Percentiles rank a stretch among this genome's conserved stretches.
Conservation (phyloP, 768 basidiomycete genomes). For the Saitozyma podzolica region DNA sequence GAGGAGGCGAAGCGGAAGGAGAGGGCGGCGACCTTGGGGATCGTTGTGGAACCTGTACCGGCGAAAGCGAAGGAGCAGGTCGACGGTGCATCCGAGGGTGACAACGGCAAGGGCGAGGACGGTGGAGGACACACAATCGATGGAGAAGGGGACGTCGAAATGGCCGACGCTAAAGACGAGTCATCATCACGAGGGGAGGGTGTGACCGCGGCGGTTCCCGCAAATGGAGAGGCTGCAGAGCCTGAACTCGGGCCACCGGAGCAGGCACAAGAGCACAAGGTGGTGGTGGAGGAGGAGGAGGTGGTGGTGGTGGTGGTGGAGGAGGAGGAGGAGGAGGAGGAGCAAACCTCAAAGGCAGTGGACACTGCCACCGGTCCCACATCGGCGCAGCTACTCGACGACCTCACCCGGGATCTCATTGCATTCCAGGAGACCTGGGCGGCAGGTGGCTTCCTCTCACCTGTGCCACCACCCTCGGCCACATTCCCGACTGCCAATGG, state of each 20-base stretch:
- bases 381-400: conserved; percentile 85
- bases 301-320: neutral
- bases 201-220: no score
- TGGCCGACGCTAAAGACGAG: neutral
- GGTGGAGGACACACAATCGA: neutral
- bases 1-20: conserved; percentile 44
- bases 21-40: conserved; percentile 41
- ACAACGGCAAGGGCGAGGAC: neutral
- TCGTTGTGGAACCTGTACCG: conserved; percentile 5
- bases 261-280: neutral
- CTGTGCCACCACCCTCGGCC: conserved; percentile 16
- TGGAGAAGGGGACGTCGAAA: conserved; percentile 16
- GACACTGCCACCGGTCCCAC: conserved; percentile 7
- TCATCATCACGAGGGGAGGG: no score
- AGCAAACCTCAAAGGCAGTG: neutral
- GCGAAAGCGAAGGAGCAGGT: neutral
- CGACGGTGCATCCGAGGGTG: neutral
- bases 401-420: conserved; percentile 84
- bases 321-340: neutral
- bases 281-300: no score
- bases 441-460: conserved; percentile 25
- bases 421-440: conserved; percentile 78
- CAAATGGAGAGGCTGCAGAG: neutral
- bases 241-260: neutral
- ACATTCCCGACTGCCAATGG: conserved; percentile 3